Base-by-base conservation (phyloP, 495 filamentous ascomycete genomes). In the Daldinia concentrica region DNA sequence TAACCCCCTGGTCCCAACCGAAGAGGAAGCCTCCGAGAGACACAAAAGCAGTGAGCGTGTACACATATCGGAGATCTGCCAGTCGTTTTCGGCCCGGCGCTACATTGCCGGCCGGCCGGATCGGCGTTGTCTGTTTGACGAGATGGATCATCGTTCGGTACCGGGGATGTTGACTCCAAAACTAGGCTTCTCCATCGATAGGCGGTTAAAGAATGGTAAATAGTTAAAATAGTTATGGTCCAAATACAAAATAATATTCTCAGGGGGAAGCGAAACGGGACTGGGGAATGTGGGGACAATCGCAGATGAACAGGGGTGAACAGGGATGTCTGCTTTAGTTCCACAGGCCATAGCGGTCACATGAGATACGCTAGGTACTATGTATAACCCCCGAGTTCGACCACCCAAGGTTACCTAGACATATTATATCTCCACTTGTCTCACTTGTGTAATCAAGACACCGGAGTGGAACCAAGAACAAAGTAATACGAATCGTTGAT, bases 1-100 rank as follows among this genome's bases (percentile, higher is more conserved):
- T 86, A 4, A 87, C 84, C 62, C 85, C 85, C 27, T 80, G 81
- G 66, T 86, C 84, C 77, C 86, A 87, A n/a, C 85, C 85, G 63
- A 86, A 87, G 36, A 87, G 75, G 66, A 86, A 86, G 11, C 80
- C 73, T 4, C 73, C 66, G 32, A 73, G 22, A 2, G 73, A 73
- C 9, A 75, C 73, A 56, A 75, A 75, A 9, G 69, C 64, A 14
- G 73, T 75, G 58, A 76, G 70, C 19, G 63, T 62, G 58, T 76
- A 71, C 12, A 76, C 73, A 51, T 73, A 76, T 50, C 54, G 69
- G 26, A 72, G 69, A 19, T 72, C 66, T 6, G 69, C 51, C 19
- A 37, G 58, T 12, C 63, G 63, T 41, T 37, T 50, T 41, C 54
- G 64, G 29, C 32, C 58, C 43, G 61, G 30, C 39, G 11, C 8